Evolutionary conservation across 441 rosid genomes (phyloP).

Genomic region (Isatis lusitanica): DNA sequence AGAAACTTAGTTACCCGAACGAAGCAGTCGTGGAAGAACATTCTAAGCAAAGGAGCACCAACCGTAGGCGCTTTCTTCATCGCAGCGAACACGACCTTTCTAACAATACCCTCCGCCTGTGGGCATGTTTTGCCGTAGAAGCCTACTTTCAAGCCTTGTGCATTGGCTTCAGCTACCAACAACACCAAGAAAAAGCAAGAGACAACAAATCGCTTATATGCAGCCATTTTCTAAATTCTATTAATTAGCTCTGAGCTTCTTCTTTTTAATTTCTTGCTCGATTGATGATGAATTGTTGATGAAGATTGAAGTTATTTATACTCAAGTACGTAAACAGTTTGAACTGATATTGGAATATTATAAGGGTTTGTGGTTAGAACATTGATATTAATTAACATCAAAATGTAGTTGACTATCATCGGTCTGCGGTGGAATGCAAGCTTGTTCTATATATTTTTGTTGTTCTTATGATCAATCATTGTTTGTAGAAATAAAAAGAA

Average conservation of each 20-base stretch:
- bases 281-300: slow-evolving; percentile 34
- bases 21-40: slow-evolving; percentile 59
- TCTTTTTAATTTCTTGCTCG: slow-evolving; percentile 10
- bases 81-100: slow-evolving; percentile 33
- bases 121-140: slow-evolving; percentile 36
- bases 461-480: slow-evolving; percentile 31
- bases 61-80: slow-evolving; percentile 27
- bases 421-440: slow-evolving; percentile 24
- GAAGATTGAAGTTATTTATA: slow-evolving; percentile 32
- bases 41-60: slow-evolving; percentile 55
- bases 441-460: slow-evolving; percentile 29
- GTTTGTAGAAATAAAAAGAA: slow-evolving; percentile 6
- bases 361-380: slow-evolving; percentile 37
- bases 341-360: neutral
- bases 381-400: slow-evolving; percentile 25
- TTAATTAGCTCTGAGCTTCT: neutral
- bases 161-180: slow-evolving; percentile 28
- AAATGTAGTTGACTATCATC: slow-evolving; percentile 32
- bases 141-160: slow-evolving; percentile 37
- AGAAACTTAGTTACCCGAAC: slow-evolving; percentile 42
- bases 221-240: slow-evolving; percentile 12
- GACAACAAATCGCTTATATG: slow-evolving; percentile 18
- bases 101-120: slow-evolving; percentile 32
- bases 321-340: neutral
- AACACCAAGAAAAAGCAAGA: slow-evolving; percentile 29